phyloP scores from a whole-genome alignment of 257 asterid species.

The Gynochthodes officinalis region DNA sequence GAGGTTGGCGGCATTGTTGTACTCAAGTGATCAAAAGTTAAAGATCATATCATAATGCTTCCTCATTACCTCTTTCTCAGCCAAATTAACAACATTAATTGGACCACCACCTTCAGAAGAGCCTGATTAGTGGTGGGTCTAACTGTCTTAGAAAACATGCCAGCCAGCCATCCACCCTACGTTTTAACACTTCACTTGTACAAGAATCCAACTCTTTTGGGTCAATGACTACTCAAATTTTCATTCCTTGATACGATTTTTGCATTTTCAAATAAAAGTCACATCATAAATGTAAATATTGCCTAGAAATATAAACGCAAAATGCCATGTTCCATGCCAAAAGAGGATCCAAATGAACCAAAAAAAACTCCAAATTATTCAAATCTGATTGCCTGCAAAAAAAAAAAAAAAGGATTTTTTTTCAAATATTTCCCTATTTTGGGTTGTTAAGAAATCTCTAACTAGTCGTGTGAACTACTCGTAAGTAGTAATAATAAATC shows the following conservation, averaged over 20 bases:
- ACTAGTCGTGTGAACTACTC: too few species aligned
- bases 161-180: neutral
- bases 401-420: too few species aligned
- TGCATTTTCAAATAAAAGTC: too few species aligned
- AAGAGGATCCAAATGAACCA: too few species aligned
- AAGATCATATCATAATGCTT: neutral
- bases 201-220: neutral
- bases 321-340: neutral
- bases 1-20: conserved; percentile 18
- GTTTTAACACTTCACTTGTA: neutral
- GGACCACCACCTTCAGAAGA: conserved; percentile 2
- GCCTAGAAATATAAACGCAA: too few species aligned
- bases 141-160: too few species aligned
- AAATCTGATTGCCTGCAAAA: too few species aligned
- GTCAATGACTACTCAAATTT: neutral
- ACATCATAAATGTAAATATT: too few species aligned
- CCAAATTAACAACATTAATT: neutral
- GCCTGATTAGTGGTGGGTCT: conserved; percentile 16
- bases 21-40: neutral
- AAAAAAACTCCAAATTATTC: too few species aligned
- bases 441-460: too few species aligned
- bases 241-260: too few species aligned
- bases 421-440: too few species aligned
- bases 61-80: neutral
- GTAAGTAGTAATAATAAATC: neutral